These are phyloP conservation scores for Hericium alpestre DNA, from an alignment of 768 basidiomycete species.

Conservation along the genomic window DNA sequence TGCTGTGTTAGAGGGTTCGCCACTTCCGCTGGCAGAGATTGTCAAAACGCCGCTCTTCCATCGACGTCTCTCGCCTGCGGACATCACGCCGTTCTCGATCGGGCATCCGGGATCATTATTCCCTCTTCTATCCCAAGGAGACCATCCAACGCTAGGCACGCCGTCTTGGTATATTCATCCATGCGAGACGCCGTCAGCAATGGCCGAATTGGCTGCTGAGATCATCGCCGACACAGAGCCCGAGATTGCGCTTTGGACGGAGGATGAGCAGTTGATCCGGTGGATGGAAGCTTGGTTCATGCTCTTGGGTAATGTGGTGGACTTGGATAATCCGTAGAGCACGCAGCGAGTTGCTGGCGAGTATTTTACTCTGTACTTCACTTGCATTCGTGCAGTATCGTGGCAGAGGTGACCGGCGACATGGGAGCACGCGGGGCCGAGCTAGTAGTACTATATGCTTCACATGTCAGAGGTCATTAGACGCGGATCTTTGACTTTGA, in stretches of 20 bases:
- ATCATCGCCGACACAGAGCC: slow-evolving; percentile 19
- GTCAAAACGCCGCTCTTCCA: slow-evolving; percentile 52
- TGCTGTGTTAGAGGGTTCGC: slow-evolving; percentile 45
- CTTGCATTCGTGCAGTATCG: background rate
- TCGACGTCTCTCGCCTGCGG: slow-evolving; percentile 30
- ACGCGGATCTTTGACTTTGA: background rate
- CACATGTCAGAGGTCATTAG: background rate
- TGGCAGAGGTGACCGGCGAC: background rate
- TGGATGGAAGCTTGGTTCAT: slow-evolving; percentile 76
- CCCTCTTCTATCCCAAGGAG: slow-evolving; percentile 76
- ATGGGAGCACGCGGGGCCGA: background rate
- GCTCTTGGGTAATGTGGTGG: slow-evolving; percentile 56
- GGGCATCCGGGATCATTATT: slow-evolving; percentile 42
- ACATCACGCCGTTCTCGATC: slow-evolving; percentile 44
- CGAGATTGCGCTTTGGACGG: slow-evolving; percentile 12
- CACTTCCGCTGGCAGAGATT: slow-evolving; percentile 47
- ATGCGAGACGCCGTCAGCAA: slow-evolving; percentile 59
- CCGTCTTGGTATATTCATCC: slow-evolving; percentile 86
- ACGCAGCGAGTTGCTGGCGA: background rate
- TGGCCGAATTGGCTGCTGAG: slow-evolving; percentile 60
- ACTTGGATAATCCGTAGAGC: slow-evolving; percentile 26
- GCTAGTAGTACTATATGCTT: background rate
- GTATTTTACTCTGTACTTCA: background rate
- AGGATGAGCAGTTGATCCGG: slow-evolving; percentile 24
- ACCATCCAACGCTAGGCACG: slow-evolving; percentile 68